These are phyloP conservation scores for Neurospora sp. DNA, from an alignment of 495 filamentous ascomycete species.

Conservation along the genomic window DNA sequence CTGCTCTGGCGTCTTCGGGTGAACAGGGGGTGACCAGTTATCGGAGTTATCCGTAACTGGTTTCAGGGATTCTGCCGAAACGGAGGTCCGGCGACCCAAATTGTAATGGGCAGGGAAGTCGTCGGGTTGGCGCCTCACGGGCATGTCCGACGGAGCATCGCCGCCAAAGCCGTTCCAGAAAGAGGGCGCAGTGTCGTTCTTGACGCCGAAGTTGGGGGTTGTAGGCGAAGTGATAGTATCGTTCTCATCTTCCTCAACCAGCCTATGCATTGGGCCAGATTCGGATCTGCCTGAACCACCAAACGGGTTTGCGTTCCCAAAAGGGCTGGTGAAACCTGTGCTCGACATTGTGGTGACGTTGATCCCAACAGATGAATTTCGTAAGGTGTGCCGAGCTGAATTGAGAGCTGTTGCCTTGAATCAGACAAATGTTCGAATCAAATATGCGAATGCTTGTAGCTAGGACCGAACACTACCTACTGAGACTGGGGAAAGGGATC, in stretches of 20 bases:
- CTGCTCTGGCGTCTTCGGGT: slow-evolving; percentile 75
- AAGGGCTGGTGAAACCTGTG: slow-evolving; percentile 44
- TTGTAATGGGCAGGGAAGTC: slow-evolving; percentile 91
- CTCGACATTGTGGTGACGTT: slow-evolving; percentile 30
- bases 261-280: slow-evolving; percentile 35
- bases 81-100: slow-evolving; percentile 84
- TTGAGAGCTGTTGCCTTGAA: background rate
- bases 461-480: background rate
- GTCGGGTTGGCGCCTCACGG: slow-evolving; percentile 38
- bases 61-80: slow-evolving; percentile 92
- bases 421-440: background rate
- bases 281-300: slow-evolving; percentile 22
- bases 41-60: slow-evolving; percentile 71
- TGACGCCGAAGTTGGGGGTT: slow-evolving; percentile 35
- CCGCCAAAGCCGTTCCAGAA: slow-evolving; percentile 39
- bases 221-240: slow-evolving; percentile 48
- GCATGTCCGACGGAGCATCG: slow-evolving; percentile 31
- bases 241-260: slow-evolving; percentile 51
- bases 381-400: background rate
- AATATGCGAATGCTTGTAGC: background rate
- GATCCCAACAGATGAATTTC: background rate
- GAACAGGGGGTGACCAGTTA: slow-evolving; percentile 81
- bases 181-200: slow-evolving; percentile 8
- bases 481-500: background rate
- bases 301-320: slow-evolving; percentile 46